Conservation (phyloP, 495 filamentous ascomycete species). For the Annulohypoxylon moriforme region DNA sequence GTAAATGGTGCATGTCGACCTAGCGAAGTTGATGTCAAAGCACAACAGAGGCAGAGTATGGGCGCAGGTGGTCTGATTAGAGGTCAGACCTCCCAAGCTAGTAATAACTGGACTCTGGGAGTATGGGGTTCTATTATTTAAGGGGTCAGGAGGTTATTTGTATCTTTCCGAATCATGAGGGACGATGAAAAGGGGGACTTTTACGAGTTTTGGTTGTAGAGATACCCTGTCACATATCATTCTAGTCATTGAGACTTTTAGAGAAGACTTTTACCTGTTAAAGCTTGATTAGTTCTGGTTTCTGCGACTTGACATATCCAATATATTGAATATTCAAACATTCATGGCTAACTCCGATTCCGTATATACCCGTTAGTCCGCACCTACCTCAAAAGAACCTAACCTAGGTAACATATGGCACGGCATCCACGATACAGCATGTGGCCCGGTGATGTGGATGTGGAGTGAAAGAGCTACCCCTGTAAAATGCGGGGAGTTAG, state of each 20-base stretch:
- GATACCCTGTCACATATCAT: conserved; percentile 36
- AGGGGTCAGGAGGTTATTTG: not conserved
- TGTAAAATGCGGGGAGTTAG: conserved; percentile 34
- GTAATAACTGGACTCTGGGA: conserved; percentile 81
- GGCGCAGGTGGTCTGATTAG: conserved; percentile 66
- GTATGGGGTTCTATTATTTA: conserved; percentile 68
- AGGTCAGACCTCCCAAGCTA: conserved; percentile 64
- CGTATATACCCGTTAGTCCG: not conserved
- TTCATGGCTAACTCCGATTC: not conserved
- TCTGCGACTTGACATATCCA: not conserved
- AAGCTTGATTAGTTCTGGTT: not conserved
- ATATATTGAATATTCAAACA: not conserved
- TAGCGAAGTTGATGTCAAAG: conserved; percentile 66
- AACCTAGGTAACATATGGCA: conserved; percentile 8
- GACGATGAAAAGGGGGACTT: not conserved
- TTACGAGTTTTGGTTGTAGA: conserved; percentile 32
- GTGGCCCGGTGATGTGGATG: not conserved
- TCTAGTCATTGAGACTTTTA: conserved; percentile 16
- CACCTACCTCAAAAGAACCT: not conserved
- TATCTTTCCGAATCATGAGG: not conserved
- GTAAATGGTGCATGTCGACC: conserved; percentile 75
- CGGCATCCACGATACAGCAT: not conserved
- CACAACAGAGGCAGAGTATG: conserved; percentile 68
- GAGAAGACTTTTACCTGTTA: conserved; percentile 2
- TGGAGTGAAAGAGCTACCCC: conserved; percentile 32